Percentiles rank a stretch among this genome's conserved stretches.
Conservation (phyloP, 2,329 filamentous ascomycete species). For the Beauveria medogensis region DNA sequence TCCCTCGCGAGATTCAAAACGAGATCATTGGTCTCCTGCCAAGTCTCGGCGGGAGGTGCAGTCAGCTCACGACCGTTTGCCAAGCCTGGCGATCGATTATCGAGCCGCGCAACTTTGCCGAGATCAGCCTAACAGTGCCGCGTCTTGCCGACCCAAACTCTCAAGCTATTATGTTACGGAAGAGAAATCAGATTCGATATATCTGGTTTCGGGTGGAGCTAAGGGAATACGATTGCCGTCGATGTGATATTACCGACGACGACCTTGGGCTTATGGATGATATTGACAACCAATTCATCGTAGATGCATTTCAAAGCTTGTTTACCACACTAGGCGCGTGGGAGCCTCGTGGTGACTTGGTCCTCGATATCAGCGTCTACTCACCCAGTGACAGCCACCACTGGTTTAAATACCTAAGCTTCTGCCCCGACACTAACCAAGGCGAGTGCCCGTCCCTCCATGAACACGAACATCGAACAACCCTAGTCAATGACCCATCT, state of each 20-base stretch:
- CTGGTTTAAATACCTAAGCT: constrained; percentile 27
- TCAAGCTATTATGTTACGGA: constrained; percentile 16
- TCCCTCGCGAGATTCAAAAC: neutral
- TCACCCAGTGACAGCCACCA: constrained; percentile 29
- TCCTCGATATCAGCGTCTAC: constrained; percentile 30
- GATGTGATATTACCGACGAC: constrained; percentile 4
- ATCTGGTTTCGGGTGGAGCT: constrained; percentile 24
- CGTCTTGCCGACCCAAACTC: constrained; percentile 8
- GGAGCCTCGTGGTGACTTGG: constrained; percentile 24
- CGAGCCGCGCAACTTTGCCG: constrained; percentile 20
- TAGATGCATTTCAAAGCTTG: constrained; percentile 21
- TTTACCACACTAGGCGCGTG: constrained; percentile 24
- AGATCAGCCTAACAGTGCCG: constrained; percentile 17
- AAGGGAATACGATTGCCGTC: constrained; percentile 18
- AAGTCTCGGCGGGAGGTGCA: neutral
- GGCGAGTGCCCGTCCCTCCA: constrained; percentile 11
- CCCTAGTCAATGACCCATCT: constrained; percentile 18
- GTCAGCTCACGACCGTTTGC: constrained; percentile 10
- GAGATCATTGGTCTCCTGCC: neutral
- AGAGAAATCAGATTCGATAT: constrained; percentile 18
- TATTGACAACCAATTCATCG: constrained; percentile 20
- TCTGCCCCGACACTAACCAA: constrained; percentile 14
- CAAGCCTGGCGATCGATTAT: constrained; percentile 19
- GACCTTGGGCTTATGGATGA: constrained; percentile 4
- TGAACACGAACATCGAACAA: constrained; percentile 13